Conservation (phyloP, 179 eudicot species). For the Beta lomatogona region DNA sequence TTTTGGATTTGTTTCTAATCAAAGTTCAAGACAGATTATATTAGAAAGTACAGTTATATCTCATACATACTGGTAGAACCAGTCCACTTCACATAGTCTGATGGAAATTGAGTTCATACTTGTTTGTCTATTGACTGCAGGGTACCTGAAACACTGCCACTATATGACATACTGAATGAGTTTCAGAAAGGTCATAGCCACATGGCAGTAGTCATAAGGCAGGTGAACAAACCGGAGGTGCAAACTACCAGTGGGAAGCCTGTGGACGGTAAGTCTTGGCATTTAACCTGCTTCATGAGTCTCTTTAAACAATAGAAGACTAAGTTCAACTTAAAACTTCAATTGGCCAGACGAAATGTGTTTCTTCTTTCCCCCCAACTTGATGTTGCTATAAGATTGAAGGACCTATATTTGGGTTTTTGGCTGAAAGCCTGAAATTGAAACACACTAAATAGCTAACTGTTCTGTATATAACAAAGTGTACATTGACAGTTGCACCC, state of each 20-base stretch:
- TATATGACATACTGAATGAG: constrained; percentile 96
- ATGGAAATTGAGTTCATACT: background rate
- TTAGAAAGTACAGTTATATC: background rate
- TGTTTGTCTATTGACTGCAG: constrained; percentile 38
- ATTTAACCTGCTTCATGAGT: background rate
- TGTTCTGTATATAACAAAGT: too few relatives aligned
- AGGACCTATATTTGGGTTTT: too few relatives aligned
- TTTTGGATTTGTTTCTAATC: background rate
- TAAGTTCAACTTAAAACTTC: background rate
- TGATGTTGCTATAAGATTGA: too few relatives aligned
- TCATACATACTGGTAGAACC: background rate
- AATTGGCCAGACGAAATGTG: background rate
- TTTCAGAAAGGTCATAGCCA: constrained; percentile 99
- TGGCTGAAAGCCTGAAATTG: too few relatives aligned
- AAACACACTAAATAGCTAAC: too few relatives aligned
- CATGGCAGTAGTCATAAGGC: constrained; percentile 94
- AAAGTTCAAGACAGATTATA: background rate
- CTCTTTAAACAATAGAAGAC: background rate
- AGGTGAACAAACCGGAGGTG: constrained; percentile 39
- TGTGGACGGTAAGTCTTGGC: constrained; percentile 40
- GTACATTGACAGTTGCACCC: too few relatives aligned
- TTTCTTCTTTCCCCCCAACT: background rate
- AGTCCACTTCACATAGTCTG: background rate
- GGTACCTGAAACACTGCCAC: constrained; percentile 79
- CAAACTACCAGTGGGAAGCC: constrained; percentile 36